A percentile compares a stretch with the other conserved stretches of the same genome.
phyloP scores from a whole-genome alignment of 1,284 basidiomycete genomes.

The Puccinia novopanici region DNA sequence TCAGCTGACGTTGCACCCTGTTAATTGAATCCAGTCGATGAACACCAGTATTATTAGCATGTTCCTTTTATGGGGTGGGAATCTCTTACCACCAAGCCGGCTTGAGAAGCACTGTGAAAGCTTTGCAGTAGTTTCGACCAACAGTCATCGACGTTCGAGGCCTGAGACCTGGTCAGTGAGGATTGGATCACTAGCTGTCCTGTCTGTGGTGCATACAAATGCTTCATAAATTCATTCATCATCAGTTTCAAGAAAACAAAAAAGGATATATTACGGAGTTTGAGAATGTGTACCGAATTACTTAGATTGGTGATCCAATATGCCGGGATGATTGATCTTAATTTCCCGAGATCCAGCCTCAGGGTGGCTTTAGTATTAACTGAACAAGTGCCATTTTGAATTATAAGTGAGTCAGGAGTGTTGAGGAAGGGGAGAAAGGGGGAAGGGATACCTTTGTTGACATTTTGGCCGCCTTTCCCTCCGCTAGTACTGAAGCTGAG shows the following conservation, averaged over 20 bases:
- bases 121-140: constrained; percentile 32
- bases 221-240: constrained; percentile 5
- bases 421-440: too few species aligned
- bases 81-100: constrained; percentile 17
- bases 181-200: constrained; percentile 38
- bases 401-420: neutral
- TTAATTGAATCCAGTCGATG: neutral
- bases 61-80: neutral
- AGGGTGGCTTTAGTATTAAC: constrained; percentile 45
- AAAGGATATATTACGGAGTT: neutral
- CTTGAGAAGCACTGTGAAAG: constrained; percentile 15
- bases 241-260: neutral
- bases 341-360: constrained; percentile 7
- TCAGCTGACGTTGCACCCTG: constrained; percentile 26
- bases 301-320: constrained; percentile 43
- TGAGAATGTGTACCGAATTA: constrained; percentile 33
- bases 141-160: constrained; percentile 43
- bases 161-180: constrained; percentile 40
- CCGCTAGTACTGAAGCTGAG: constrained; percentile 33
- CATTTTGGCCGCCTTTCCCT: constrained; percentile 50
- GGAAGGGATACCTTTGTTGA: constrained; percentile 26
- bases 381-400: neutral
- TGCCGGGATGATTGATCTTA: constrained; percentile 18
- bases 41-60: neutral
- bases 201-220: constrained; percentile 32